Percentiles rank a stretch among this genome's conserved stretches.
phyloP scores from a whole-genome alignment of 306 rosid genomes.

The Rosa persica region DNA sequence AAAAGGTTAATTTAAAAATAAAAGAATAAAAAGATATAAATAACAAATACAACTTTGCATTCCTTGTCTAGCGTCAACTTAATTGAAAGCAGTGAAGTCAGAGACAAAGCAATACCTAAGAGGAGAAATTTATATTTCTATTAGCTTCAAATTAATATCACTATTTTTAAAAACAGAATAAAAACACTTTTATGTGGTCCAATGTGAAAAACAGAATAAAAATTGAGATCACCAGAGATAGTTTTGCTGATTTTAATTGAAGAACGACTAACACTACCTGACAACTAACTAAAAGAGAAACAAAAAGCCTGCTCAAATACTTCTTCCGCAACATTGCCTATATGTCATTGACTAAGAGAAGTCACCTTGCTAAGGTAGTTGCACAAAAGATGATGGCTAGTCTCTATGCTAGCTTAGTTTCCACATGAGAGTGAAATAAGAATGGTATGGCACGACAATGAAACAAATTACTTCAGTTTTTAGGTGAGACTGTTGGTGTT shows the following conservation, averaged over 20 bases:
- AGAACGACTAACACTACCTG: neutral
- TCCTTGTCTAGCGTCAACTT: neutral
- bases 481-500: neutral
- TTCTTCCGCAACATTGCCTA: neutral
- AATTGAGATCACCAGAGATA: neutral
- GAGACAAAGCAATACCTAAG: neutral
- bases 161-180: neutral
- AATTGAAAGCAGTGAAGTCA: neutral
- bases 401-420: neutral
- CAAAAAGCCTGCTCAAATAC: neutral
- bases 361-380: neutral
- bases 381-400: neutral
- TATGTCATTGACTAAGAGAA: neutral
- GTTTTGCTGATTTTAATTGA: neutral
- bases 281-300: neutral
- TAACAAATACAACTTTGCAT: neutral
- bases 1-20: neutral
- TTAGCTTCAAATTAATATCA: neutral
- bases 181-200: neutral
- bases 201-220: neutral
- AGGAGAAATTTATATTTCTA: neutral
- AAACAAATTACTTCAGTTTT: neutral
- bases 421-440: no score
- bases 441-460: neutral
- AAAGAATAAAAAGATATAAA: no score